Evolutionary conservation across 2,329 filamentous ascomycete species (phyloP), one percentile per base, ranked within the genome.

Genomic region (Aureobasidium namibiae): DNA sequence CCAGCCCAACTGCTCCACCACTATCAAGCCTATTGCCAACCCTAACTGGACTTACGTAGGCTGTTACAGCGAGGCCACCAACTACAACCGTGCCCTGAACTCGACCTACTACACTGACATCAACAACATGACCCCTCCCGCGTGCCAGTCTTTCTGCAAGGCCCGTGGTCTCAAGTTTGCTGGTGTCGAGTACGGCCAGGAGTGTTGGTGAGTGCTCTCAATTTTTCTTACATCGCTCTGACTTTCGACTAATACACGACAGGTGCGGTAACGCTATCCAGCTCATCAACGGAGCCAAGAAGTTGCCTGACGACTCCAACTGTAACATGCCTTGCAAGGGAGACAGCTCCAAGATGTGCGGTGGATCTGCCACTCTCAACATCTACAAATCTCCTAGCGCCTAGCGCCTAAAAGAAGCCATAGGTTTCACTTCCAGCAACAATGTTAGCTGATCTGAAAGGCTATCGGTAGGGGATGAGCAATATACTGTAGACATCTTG

Each of bases 71-170:
- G 52, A 56, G 18, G 52, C 52, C 14, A 56, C 52, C 26, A 56
- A 56, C 52, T 56, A 56, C 39, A 56, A 56, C 52, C 52, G 52
- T 36, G 52, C 52, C 8, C 26, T 56, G 23, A 56, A 56, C 18
- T 44, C 39, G 4, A 56, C 52, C 31, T 56, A 56, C 52, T 56
- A 45, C 21, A 45, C n/a, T 10, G 52, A 56, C n/a, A 6, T 8
- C 1, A 56, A 56, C 38, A 13, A 14, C 21, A 56, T 56, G 52
- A 44, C 29, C 16, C 52, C 52, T 45, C 11, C 38, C 2, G 24
- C 52, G 9, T 56, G 52, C 39, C 38, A 44, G 31, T 24, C 52
- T 24, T 56, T 56, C 39, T 56, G 52, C 21, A 56, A 56, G 52
- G 52, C 29, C 13, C 52, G 52, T 21, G 52, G 52, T 9, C 16